Percentiles rank a stretch among this genome's conserved stretches.
Conservation (phyloP, 306 rosid genomes). For the Prunus padus region DNA sequence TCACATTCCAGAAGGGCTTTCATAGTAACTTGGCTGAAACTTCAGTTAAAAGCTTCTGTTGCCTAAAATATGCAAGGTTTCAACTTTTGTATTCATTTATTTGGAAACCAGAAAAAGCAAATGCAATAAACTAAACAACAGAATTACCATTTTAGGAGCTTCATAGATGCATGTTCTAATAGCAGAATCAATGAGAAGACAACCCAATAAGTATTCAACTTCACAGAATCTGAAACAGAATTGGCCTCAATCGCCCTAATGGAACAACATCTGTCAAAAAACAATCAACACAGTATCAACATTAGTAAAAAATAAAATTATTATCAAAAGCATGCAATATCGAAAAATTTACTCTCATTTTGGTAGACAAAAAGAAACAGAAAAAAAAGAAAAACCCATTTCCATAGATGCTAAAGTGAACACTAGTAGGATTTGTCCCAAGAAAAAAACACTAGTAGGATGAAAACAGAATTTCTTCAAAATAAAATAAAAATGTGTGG, state of each 20-base stretch:
- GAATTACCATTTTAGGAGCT: conserved; percentile 6
- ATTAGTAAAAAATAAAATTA: neutral
- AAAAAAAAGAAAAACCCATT: too few species aligned
- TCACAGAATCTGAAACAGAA: neutral
- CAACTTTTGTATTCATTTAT: too few species aligned
- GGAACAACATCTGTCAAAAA: conserved; percentile 32
- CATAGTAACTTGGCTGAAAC: neutral
- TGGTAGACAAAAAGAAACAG: too few species aligned
- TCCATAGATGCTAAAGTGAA: too few species aligned
- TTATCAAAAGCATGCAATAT: neutral
- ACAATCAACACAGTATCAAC: neutral
- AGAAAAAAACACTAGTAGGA: too few species aligned
- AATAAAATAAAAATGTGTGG: too few species aligned
- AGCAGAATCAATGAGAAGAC: neutral
- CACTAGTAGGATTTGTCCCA: too few species aligned
- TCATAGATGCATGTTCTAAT: conserved; percentile 1
- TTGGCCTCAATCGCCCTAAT: conserved; percentile 7
- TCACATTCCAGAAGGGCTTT: neutral
- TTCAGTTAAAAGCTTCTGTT: neutral
- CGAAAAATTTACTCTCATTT: too few species aligned
- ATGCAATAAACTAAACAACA: neutral
- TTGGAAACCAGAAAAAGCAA: neutral
- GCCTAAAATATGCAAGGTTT: neutral
- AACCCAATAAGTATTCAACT: conserved; percentile 7
- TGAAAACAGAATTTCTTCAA: too few species aligned